Percentiles rank a stretch among this genome's conserved stretches.
Conservation (phyloP, 2,329 filamentous ascomycete genomes). For the Aspergillus pseudoterreus region DNA sequence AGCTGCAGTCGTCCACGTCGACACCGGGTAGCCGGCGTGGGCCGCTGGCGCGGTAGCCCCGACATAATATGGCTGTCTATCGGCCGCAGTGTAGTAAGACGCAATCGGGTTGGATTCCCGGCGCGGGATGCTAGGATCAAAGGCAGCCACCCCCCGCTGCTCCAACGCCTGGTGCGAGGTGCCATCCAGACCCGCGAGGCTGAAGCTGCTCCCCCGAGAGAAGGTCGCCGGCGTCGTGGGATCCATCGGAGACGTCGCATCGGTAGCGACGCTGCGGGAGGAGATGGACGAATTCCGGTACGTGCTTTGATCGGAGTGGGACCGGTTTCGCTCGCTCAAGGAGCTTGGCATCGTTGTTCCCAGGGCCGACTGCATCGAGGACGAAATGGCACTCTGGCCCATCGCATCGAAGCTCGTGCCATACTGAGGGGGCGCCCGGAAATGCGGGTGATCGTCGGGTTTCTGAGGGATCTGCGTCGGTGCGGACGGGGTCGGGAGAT, state of each 20-base stretch:
- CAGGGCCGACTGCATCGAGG: conserved; percentile 30
- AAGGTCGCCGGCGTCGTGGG: conserved; percentile 34
- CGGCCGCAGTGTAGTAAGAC: conserved; percentile 31
- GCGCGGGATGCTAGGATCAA: conserved; percentile 31
- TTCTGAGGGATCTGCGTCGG: conserved; percentile 30
- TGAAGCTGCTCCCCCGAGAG: conserved; percentile 35
- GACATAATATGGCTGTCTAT: conserved; percentile 34
- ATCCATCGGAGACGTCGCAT: conserved; percentile 37
- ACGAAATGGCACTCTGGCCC: conserved; percentile 29
- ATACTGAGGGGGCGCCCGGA: conserved; percentile 29
- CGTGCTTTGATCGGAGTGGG: conserved; percentile 33
- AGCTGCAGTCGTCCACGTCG: conserved; percentile 37
- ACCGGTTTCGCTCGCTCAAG: conserved; percentile 34
- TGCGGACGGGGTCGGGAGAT: conserved; percentile 31
- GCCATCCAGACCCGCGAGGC: conserved; percentile 31
- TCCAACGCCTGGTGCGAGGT: conserved; percentile 27
- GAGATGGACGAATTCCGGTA: conserved; percentile 41
- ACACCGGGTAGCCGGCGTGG: conserved; percentile 32
- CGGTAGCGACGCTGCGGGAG: conserved; percentile 35
- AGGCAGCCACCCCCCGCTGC: conserved; percentile 27
- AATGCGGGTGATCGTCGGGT: conserved; percentile 35
- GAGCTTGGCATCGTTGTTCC: conserved; percentile 30
- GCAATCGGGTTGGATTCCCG: conserved; percentile 35
- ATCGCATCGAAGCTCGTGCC: conserved; percentile 34
- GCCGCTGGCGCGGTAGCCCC: conserved; percentile 22